Conservation (phyloP, 202 grass and related monocot species). For the Setaria italica region DNA sequence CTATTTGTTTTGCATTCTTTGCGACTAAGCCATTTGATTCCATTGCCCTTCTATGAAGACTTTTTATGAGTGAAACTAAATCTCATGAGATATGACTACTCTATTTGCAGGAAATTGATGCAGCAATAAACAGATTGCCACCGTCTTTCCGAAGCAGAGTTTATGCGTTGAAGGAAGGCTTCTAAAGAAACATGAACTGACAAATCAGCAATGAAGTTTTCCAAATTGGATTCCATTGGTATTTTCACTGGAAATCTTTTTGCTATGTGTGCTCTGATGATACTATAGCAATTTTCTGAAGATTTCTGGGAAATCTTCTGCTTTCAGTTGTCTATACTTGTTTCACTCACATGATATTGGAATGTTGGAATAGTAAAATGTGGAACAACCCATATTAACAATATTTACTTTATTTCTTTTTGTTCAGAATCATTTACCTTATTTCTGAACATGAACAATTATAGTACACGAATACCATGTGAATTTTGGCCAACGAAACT, state of each 20-base stretch:
- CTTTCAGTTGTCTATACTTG: not conserved
- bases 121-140: conserved; percentile 59
- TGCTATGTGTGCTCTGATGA: not conserved
- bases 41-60: not conserved
- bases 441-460: conserved; percentile 8
- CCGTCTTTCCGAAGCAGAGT: conserved; percentile 64
- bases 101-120: conserved; percentile 80
- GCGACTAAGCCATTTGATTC: not conserved
- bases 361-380: not conserved
- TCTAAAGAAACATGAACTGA: conserved; percentile 44
- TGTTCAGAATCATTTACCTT: not conserved
- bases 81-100: not conserved
- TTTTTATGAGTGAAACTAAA: conserved; percentile 4
- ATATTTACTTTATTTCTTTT: not conserved
- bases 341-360: conserved; percentile 20
- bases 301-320: not conserved
- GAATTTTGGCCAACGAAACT: conserved; percentile 17
- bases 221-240: not conserved
- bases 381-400: not conserved
- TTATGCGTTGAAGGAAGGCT: conserved; percentile 71
- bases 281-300: not conserved
- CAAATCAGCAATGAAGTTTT: not conserved
- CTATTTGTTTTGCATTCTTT: conserved; percentile 20
- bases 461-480: not conserved
- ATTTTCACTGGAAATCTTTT: not conserved